A percentile compares a stretch with the other conserved stretches of the same genome.
Evolutionary conservation across 495 filamentous ascomycete genomes (phyloP).

Genomic region (Clavariopsis aquatica): DNA sequence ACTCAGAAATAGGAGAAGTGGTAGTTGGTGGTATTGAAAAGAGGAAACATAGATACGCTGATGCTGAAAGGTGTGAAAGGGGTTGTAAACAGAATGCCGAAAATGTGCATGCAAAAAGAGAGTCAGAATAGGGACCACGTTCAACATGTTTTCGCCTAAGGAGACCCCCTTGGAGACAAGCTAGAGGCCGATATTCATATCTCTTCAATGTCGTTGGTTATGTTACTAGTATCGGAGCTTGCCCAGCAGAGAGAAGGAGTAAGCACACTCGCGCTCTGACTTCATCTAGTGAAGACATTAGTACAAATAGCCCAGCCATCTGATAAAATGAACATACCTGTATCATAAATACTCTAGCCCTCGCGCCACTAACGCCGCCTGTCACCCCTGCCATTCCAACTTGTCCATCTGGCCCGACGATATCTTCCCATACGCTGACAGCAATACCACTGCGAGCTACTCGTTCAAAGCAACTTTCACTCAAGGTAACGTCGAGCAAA

Average conservation of each 20-base stretch:
- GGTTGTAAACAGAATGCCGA: not conserved
- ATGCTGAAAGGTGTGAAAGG: not conserved
- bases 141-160: not conserved
- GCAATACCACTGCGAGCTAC: slow-evolving; percentile 82
- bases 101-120: not conserved
- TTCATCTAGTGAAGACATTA: slow-evolving; percentile 33
- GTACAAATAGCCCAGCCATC: not conserved
- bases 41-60: not conserved
- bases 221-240: slow-evolving; percentile 38
- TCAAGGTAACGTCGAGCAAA: slow-evolving; percentile 80
- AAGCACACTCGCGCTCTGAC: slow-evolving; percentile 38
- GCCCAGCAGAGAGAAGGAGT: slow-evolving; percentile 40
- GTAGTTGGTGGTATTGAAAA: not conserved
- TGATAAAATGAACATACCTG: slow-evolving; percentile 50
- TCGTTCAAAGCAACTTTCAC: slow-evolving; percentile 79
- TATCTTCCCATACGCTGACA: slow-evolving; percentile 82
- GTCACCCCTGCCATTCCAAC: slow-evolving; percentile 64
- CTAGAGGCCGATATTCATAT: not conserved
- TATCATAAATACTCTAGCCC: slow-evolving; percentile 78
- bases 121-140: not conserved
- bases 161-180: not conserved
- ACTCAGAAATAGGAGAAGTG: not conserved
- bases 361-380: slow-evolving; percentile 70
- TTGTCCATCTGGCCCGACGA: slow-evolving; percentile 66
- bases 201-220: not conserved